Evolutionary conservation across 1,284 basidiomycete genomes (phyloP), one percentile per base, ranked within the genome.

Genomic region (Heliocybe sulcata): DNA sequence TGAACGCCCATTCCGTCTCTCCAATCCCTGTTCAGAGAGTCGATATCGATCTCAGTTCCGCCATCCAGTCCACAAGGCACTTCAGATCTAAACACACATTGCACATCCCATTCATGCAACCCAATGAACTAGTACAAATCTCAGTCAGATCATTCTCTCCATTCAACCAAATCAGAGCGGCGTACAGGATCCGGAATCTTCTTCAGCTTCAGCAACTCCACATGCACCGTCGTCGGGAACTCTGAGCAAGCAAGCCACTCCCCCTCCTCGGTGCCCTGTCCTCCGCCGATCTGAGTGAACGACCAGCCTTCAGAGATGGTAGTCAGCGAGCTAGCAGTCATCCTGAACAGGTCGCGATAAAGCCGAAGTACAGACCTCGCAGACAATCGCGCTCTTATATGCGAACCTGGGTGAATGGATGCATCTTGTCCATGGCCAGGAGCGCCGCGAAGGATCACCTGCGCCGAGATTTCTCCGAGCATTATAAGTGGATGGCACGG

Each of bases 1-100:
- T 84, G 76, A 95, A 96, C n/a, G 76, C 72, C 93, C 94, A 96
- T 45, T 86, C 81, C 10, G 79, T 77, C 69, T 95, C 92, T 23
- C 90, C 91, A 50, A 95, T 75, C 93, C 92, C 92, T 94, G 58
- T 31, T 56, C 57, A 59, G n/a, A n/a, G n/a, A n/a, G n/a, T n/a
- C 16, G 53, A 35, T 26, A 23, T 19, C 47, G 29, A 26, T 53
- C 19, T 49, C 47, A 49, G 20, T 6, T 49, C 47, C 23, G 53
- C 45, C 8, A 23, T 12, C 45, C 61, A 67, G 20, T 51, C 49
- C 3, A 47, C 8, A 49, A 19, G 10, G 51, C 31, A 19, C 10
- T 27, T 35, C 45, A 45, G 31, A 6, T 6, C 25, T 10, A 35
- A 12, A 52, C 64, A 65, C 61, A 85, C 93, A 94, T 72, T 95